Evolutionary conservation across 192 early-diverging fungal genomes (phyloP), one percentile per base, ranked within the genome.

Genomic region (Coemansia biformis): DNA sequence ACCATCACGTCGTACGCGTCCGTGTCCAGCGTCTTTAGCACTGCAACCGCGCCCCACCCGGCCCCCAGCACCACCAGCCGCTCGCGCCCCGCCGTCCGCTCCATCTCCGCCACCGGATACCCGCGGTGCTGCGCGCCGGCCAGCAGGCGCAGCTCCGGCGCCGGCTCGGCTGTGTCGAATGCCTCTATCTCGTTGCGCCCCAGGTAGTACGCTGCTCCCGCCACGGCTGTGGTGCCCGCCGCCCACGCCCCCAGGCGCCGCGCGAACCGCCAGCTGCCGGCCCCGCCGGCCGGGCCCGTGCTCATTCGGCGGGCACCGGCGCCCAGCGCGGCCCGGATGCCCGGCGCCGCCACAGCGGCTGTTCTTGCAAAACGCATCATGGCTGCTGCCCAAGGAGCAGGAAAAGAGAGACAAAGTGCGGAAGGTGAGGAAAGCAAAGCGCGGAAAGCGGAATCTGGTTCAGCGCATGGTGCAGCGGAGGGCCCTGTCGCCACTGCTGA

Each of bases 1-100:
- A 89, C 75, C 5, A 53, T 61, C 59, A 91, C 87, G 54, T 91
- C 86, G 63, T 85, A 91, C 38, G 84, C 68, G 33, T 79, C 81
- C 2, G 81, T 80, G 56, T 85, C 83, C 29, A 91, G 54, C 12
- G 76, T 78, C 56, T 88, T 85, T 43, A 91, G 70, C 42, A 86
- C 57, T 3, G 87, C 59, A 17, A 69, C 66, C 1, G 73, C 60
- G 15, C 73, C 73, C 73, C 73, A 76, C 15, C 73, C 73, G 1
- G 73, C 62, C 24, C 73, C 73, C 33, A 76, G 58, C n/a, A 76
- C 46, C 24, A 76, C 73, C 46, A 76, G 54, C 15, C 63, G 61
- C 62, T 73, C 62, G 38, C 67, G 60, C 26, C 48, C 59, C 8
- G 32, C 37, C 19, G 21, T 35, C 37, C 40, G 46, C 16, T 40